Conservation (phyloP, 768 basidiomycete species). For the Termitomyces sp. region DNA sequence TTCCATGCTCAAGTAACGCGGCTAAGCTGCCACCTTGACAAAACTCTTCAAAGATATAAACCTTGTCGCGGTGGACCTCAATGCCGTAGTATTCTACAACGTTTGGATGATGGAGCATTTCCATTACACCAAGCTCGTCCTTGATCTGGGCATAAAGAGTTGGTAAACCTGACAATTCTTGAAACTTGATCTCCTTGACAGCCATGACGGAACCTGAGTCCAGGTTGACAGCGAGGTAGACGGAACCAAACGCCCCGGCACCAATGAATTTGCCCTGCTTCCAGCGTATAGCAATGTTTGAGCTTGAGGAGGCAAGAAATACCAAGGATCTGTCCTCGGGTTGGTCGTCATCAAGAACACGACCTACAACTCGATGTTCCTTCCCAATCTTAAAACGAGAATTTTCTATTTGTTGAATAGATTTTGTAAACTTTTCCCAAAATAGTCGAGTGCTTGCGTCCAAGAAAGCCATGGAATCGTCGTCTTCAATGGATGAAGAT, state of each 20-base stretch:
- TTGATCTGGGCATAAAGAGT: constrained; percentile 89
- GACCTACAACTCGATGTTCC: constrained; percentile 79
- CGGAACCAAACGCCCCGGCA: constrained; percentile 98
- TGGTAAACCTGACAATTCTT: constrained; percentile 85
- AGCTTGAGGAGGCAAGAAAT: constrained; percentile 92
- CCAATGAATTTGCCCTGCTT: constrained; percentile 98
- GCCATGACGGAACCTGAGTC: constrained; percentile 97
- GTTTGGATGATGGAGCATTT: constrained; percentile 95
- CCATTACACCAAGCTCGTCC: constrained; percentile 97
- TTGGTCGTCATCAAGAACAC: constrained; percentile 91
- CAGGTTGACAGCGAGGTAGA: constrained; percentile 96
- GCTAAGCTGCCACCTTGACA: constrained; percentile 95
- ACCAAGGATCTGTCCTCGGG: constrained; percentile 91
- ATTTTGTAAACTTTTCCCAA: constrained; percentile 67
- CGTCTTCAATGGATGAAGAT: constrained; percentile 29
- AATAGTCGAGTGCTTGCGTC: constrained; percentile 68
- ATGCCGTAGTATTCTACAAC: constrained; percentile 99
- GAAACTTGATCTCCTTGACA: constrained; percentile 98
- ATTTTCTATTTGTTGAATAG: constrained; percentile 63
- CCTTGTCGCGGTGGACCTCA: constrained; percentile 97
- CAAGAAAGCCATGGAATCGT: constrained; percentile 44
- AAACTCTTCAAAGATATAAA: constrained; percentile 98
- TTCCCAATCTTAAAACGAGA: constrained; percentile 55
- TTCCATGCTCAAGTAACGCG: constrained; percentile 83
- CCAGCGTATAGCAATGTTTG: constrained; percentile 95